phyloP scores from a whole-genome alignment of 805 yeast genomes.

The Sugiyamaella floridensis region DNA sequence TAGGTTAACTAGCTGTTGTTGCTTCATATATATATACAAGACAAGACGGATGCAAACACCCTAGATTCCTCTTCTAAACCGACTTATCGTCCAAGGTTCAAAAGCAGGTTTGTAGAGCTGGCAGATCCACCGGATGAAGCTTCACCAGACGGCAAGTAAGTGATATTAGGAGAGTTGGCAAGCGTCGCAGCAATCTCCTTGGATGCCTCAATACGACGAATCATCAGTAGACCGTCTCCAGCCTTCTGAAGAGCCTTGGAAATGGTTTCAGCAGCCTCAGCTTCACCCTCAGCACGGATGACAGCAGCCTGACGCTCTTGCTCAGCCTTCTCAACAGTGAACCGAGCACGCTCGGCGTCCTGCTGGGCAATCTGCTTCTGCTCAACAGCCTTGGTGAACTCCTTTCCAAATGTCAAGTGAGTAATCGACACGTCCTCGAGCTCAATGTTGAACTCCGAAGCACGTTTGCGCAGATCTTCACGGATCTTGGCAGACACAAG shows the following conservation, averaged over 20 bases:
- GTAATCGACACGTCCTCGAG: constrained; percentile 97
- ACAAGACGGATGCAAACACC: too few relatives aligned
- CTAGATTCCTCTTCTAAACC: background rate
- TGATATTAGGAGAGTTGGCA: constrained; percentile 74
- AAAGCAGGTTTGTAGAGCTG: constrained; percentile 26
- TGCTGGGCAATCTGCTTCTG: constrained; percentile 99
- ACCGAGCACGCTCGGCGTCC: constrained; percentile 96
- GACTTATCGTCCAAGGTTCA: constrained; percentile 31
- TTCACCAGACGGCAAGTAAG: constrained; percentile 69
- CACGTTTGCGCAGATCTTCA: constrained; percentile 75
- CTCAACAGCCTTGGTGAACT: constrained; percentile 97
- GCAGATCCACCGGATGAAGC: constrained; percentile 29
- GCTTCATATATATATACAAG: too few relatives aligned
- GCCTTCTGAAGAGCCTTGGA: constrained; percentile 88
- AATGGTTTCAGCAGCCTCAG: constrained; percentile 94
- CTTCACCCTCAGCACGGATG: constrained; percentile 98
- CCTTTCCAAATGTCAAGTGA: constrained; percentile 93
- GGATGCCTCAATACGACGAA: constrained; percentile 93
- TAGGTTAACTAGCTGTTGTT: too few relatives aligned
- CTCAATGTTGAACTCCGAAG: constrained; percentile 80
- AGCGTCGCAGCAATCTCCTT: constrained; percentile 89
- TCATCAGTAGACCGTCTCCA: constrained; percentile 90
- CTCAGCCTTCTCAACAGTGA: constrained; percentile 89
- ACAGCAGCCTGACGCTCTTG: constrained; percentile 94
- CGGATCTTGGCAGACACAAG: constrained; percentile 84